A percentile compares a stretch with the other conserved stretches of the same genome.
Evolutionary conservation across 2,329 filamentous ascomycete genomes (phyloP).

Genomic region (Drechslerella coelobrocha): DNA sequence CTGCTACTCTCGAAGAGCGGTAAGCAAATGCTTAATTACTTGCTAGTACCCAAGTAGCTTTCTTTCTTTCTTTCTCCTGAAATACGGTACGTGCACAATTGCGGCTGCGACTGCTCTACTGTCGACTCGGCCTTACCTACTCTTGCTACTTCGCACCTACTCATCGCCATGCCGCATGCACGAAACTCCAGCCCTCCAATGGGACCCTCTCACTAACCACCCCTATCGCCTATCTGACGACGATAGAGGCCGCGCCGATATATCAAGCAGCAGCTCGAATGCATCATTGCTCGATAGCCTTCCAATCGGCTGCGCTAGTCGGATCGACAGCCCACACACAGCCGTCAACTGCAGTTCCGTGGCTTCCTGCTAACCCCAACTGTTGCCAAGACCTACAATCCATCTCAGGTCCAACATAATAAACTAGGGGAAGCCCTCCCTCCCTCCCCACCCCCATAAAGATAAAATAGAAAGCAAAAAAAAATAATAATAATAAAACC

Average conservation of each 20-base stretch:
- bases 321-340: not conserved
- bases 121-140: too few relatives aligned
- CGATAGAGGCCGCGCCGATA: not conserved
- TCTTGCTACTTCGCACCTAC: too few relatives aligned
- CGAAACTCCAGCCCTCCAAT: not conserved
- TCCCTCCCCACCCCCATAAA: too few relatives aligned
- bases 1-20: not conserved
- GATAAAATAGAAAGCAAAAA: too few relatives aligned
- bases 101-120: not conserved
- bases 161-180: not conserved
- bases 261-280: not conserved
- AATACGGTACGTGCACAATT: not conserved
- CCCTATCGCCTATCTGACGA: too few relatives aligned
- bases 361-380: too few relatives aligned
- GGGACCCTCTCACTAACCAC: not conserved
- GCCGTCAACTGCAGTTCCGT: not conserved
- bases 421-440: not conserved
- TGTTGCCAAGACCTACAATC: not conserved
- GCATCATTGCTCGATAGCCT: not conserved
- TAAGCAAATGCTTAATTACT: not conserved
- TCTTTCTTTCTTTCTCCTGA: too few relatives aligned
- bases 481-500: too few relatives aligned
- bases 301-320: constrained; percentile 2
- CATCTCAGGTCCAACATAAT: not conserved
- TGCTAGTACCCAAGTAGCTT: too few relatives aligned